Base-by-base conservation (phyloP, 805 yeast species). In the Candida pseudoglaebosa region DNA sequence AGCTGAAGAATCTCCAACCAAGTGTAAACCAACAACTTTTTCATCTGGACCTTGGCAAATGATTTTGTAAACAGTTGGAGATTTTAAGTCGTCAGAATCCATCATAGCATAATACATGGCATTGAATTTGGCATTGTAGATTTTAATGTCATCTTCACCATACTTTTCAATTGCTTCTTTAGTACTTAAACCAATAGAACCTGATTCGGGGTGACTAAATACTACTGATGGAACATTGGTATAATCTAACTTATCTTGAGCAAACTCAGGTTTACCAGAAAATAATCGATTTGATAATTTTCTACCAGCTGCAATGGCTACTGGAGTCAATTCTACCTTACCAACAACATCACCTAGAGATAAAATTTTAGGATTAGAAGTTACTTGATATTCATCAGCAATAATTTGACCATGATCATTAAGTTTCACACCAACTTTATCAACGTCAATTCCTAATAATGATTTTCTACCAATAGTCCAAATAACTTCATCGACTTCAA, bases 191-290 rank as follows among this genome's bases (percentile, higher is more conserved):
- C 99, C 99, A 61, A 91, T 81, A 4, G 95, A 75, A 37, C 97
- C 99, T 5, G 95, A 95, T 67, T 91, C 98, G 22, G 99, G 99
- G 63, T 93, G 99, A 3, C 96, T 81, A 62, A 93, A 93, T n/a
- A 93, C 76, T n/a, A 82, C 99, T 32, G 96, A 84, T 31, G 99
- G 99, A 36, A 93, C 79, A 57, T 90, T 85, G 20, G 60, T 65
- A 63, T 82, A 93, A 59, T 89, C 96, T 61, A 86, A 87, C 58
- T 90, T 88, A 60, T 82, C 85, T 34, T 78, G 61, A 46, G 77
- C 77, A 69, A 74, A 87, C 40, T 65, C 59, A 45, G 74, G 78
- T 40, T 90, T 83, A 16, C 96, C 96, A 4, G 70, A 65, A 59
- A 91, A 93, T 43, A 93, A 67, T 60, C 99, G 78, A 70, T 91